A percentile compares a stretch with the other conserved stretches of the same genome.
phyloP scores from a whole-genome alignment of 352 stramenopile genomes.

The Aphanomyces stellatus region DNA sequence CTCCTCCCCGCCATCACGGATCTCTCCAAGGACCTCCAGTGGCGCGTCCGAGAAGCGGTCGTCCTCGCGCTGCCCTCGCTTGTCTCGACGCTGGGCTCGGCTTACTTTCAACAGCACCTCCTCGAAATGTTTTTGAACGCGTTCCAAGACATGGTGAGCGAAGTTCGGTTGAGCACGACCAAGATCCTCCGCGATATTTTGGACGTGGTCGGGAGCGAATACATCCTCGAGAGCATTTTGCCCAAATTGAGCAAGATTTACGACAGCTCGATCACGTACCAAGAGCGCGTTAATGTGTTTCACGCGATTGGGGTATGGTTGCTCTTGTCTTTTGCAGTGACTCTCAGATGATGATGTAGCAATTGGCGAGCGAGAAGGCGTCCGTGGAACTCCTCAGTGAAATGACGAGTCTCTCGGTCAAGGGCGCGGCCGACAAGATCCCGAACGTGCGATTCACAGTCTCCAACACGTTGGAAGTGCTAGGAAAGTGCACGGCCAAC shows the following conservation, averaged over 20 bases:
- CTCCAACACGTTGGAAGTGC: slow-evolving; percentile 73
- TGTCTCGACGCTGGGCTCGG: slow-evolving; percentile 73
- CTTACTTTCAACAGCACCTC: slow-evolving; percentile 81
- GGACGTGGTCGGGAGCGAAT: slow-evolving; percentile 70
- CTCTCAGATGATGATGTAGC: slow-evolving; percentile 14
- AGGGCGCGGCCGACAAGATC: slow-evolving; percentile 73
- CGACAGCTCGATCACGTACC: slow-evolving; percentile 79
- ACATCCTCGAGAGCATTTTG: slow-evolving; percentile 77
- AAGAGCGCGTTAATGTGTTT: slow-evolving; percentile 79
- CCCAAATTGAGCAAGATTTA: slow-evolving; percentile 71
- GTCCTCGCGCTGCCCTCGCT: slow-evolving; percentile 86
- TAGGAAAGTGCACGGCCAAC: slow-evolving; percentile 71
- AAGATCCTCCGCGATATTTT: slow-evolving; percentile 73
- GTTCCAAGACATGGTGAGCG: slow-evolving; percentile 89
- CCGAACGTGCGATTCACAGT: slow-evolving; percentile 84
- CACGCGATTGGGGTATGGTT: slow-evolving; percentile 39
- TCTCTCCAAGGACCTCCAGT: slow-evolving; percentile 89
- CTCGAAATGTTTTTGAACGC: slow-evolving; percentile 86
- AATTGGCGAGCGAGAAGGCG: slow-evolving; percentile 65
- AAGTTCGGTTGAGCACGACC: slow-evolving; percentile 91
- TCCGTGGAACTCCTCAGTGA: slow-evolving; percentile 51
- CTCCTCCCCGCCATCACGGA: slow-evolving; percentile 83
- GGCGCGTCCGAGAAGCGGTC: slow-evolving; percentile 90
- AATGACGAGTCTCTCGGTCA: slow-evolving; percentile 62
- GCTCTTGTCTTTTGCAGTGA: neutral